phyloP scores from a whole-genome alignment of 495 filamentous ascomycete genomes.

The Neurospora sp. region DNA sequence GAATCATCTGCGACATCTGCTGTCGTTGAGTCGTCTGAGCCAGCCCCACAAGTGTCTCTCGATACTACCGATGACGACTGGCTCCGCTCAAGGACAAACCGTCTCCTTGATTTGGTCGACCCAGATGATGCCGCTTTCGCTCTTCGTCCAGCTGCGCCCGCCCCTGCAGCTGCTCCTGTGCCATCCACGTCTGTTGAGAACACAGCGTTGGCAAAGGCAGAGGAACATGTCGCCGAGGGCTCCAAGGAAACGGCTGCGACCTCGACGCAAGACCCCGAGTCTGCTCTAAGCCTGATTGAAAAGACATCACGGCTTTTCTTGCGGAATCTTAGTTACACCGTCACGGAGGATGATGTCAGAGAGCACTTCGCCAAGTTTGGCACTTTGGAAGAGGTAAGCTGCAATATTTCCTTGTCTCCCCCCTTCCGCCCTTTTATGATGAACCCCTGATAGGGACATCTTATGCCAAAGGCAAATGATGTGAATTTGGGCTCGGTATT shows the following conservation, averaged over 20 bases:
- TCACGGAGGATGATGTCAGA: slow-evolving; percentile 67
- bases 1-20: slow-evolving; percentile 1
- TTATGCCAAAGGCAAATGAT: slow-evolving; percentile 62
- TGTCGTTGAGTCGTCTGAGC: slow-evolving; percentile 5
- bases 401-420: slow-evolving; percentile 13
- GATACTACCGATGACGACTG: slow-evolving; percentile 74
- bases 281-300: slow-evolving; percentile 37
- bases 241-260: slow-evolving; percentile 10
- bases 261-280: slow-evolving; percentile 22
- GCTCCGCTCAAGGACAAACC: slow-evolving; percentile 86
- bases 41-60: slow-evolving; percentile 8
- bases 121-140: slow-evolving; percentile 33
- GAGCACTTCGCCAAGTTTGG: slow-evolving; percentile 61
- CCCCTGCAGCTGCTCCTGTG: slow-evolving; percentile 10
- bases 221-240: slow-evolving; percentile 14
- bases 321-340: slow-evolving; percentile 76
- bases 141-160: slow-evolving; percentile 8
- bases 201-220: slow-evolving; percentile 16
- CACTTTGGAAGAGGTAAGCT: slow-evolving; percentile 74
- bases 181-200: slow-evolving; percentile 15
- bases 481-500: slow-evolving; percentile 50
- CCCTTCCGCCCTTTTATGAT: slow-evolving; percentile 52
- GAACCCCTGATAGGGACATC: slow-evolving; percentile 99
- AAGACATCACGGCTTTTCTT: slow-evolving; percentile 69
- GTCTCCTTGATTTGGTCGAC: slow-evolving; percentile 74